Base-by-base conservation (phyloP, 2,329 filamentous ascomycete species). In the Colletotrichum salicis region DNA sequence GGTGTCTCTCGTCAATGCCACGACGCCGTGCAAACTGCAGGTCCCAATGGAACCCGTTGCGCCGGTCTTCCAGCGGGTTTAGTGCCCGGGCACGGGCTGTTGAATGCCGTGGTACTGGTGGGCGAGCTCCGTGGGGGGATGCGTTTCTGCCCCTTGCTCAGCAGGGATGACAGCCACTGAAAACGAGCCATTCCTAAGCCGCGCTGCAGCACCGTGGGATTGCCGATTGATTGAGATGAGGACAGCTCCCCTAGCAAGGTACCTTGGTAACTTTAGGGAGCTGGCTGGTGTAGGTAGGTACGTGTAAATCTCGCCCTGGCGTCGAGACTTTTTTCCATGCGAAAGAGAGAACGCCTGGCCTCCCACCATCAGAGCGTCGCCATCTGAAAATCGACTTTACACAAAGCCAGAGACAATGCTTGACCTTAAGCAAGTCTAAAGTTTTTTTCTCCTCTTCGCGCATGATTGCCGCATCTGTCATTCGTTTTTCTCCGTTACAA, bases 121-220 rank as follows among this genome's bases (percentile, higher is more conserved):
- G 68, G 57, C 41, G 41, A 22, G 41, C 64, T 57, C 37, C 68
- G 68, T 71, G 64, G 68, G 64, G 69, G 69, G 37, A 19, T 27
- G 61, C 45, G 33, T 69, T 37, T 57, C 31, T 61, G 41, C 67
- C 67, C 67, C 67, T 71, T 56, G 56, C 51, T 61, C 41, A 58
- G 62, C 70, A 72, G 70, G 66, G 70, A 67, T 72, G 52, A 11
- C 56, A 65, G 55, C 66, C 70, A 70, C 59, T 52, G 60, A 70
- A 66, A 70, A 61, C 67, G 33, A 59, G 22, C 61, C 67, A 71
- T 61, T 71, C 70, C 60, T 31, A 57, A 55, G 35, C 51, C 60
- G 67, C 65, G 55, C 61, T 62, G 61, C 67, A 66, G 62, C 70
- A 72, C 61, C 70, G 70, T 71, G 67, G 70, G 63, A 57, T 65